A percentile compares a stretch with the other conserved stretches of the same genome.
These are phyloP conservation scores for Aspergillus aculeatus DNA, from an alignment of 2,329 filamentous ascomycete genomes.

Conservation along the genomic window DNA sequence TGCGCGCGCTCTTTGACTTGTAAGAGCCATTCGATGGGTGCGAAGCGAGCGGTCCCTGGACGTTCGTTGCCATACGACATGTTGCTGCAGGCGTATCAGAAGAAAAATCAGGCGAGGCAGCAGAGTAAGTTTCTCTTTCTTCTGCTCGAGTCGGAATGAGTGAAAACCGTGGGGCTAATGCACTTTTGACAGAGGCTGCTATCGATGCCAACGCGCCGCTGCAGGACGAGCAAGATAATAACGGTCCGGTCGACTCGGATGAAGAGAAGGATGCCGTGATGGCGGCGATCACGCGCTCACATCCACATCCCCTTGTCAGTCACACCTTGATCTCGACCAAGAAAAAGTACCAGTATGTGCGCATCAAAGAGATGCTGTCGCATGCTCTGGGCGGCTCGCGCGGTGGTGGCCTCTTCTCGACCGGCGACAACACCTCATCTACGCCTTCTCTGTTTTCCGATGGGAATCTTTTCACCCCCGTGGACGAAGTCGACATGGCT, in stretches of 20 bases:
- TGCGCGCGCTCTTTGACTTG: conserved; percentile 88
- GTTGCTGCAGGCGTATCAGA: conserved; percentile 82
- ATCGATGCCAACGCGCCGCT: conserved; percentile 91
- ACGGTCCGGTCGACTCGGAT: conserved; percentile 84
- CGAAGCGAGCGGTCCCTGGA: conserved; percentile 83
- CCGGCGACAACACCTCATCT: conserved; percentile 28
- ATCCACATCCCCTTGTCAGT: conserved; percentile 73
- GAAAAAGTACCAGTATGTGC: conserved; percentile 60
- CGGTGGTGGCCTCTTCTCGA: conserved; percentile 48
- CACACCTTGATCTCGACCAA: conserved; percentile 54
- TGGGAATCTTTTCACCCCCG: conserved; percentile 35
- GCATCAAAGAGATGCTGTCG: conserved; percentile 63
- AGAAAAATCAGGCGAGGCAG: conserved; percentile 98
- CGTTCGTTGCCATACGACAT: conserved; percentile 89
- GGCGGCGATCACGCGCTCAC: conserved; percentile 71
- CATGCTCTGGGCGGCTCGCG: conserved; percentile 56
- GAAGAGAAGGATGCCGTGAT: conserved; percentile 91
- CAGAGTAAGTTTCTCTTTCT: conserved; percentile 65
- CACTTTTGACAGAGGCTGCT: conserved; percentile 68
- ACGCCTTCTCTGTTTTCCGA: conserved; percentile 26
- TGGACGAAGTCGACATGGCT: conserved; percentile 26
- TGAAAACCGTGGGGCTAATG: conserved; percentile 8
- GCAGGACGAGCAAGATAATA: conserved; percentile 79
- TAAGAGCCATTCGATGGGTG: conserved; percentile 93
- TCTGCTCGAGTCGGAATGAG: conserved; percentile 5